Evolutionary conservation across 352 stramenopile genomes (phyloP).

Genomic region (Phytophthora ramorum): DNA sequence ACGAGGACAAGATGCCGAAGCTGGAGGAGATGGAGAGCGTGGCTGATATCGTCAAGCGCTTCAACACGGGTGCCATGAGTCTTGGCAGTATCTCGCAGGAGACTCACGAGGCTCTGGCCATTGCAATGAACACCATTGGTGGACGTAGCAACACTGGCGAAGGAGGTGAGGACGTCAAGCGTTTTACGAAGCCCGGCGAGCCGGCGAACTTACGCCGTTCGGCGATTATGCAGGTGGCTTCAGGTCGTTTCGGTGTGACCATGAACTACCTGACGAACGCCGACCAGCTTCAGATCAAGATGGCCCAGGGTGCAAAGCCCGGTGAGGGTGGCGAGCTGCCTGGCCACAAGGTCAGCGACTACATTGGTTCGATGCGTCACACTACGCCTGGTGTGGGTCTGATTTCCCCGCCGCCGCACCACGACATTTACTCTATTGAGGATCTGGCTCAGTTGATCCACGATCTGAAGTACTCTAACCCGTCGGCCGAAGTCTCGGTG

Average conservation of each 20-base stretch:
- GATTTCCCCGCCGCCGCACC: slow-evolving; percentile 96
- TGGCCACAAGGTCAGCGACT: slow-evolving; percentile 96
- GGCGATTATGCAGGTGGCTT: slow-evolving; percentile 96
- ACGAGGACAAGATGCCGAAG: slow-evolving; percentile 84
- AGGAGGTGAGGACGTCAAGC: slow-evolving; percentile 93
- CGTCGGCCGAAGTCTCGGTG: slow-evolving; percentile 92
- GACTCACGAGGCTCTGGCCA: slow-evolving; percentile 94
- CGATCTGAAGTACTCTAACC: slow-evolving; percentile 97
- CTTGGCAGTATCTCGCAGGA: slow-evolving; percentile 96
- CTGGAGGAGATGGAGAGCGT: slow-evolving; percentile 95
- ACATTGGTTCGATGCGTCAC: slow-evolving; percentile 96
- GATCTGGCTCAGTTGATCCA: slow-evolving; percentile 98
- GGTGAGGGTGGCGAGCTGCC: slow-evolving; percentile 97
- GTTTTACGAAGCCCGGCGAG: slow-evolving; percentile 61
- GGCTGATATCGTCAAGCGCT: slow-evolving; percentile 96
- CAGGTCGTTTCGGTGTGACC: slow-evolving; percentile 96
- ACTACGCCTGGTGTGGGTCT: slow-evolving; percentile 96
- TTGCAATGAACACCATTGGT: slow-evolving; percentile 96
- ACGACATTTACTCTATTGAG: slow-evolving; percentile 99
- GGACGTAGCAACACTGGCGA: slow-evolving; percentile 96
- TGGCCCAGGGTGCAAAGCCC: slow-evolving; percentile 97
- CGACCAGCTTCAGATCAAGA: slow-evolving; percentile 99
- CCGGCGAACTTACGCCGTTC: slow-evolving; percentile 77
- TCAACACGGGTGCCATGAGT: slow-evolving; percentile 97
- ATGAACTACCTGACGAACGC: slow-evolving; percentile 97